Evolutionary conservation across 257 asterid genomes (phyloP).

Genomic region (Ajuga chamaepitys): DNA sequence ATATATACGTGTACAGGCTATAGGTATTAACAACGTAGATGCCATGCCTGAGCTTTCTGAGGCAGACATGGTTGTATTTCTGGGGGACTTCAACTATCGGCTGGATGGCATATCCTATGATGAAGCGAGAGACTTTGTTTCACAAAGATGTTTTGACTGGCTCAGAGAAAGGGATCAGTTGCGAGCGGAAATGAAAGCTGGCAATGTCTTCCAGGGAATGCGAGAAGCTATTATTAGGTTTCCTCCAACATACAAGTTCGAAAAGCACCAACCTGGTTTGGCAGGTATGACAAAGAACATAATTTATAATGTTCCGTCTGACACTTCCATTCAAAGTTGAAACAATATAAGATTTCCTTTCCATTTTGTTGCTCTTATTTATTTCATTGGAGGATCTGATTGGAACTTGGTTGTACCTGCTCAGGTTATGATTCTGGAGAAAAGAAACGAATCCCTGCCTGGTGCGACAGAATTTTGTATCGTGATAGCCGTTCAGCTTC

Average conservation of each 20-base stretch:
- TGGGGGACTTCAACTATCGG: constrained; percentile 95
- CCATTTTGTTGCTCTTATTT: background rate
- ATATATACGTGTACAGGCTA: constrained; percentile 31
- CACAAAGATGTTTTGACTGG: constrained; percentile 98
- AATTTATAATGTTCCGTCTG: background rate
- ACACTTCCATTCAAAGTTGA: background rate
- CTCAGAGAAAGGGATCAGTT: constrained; percentile 90
- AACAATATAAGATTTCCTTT: background rate
- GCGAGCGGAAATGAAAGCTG: constrained; percentile 84
- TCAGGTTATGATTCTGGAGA: constrained; percentile 98
- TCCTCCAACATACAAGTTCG: constrained; percentile 97
- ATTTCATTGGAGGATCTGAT: constrained; percentile 13
- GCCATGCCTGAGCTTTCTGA: constrained; percentile 88
- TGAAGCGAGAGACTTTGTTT: constrained; percentile 92
- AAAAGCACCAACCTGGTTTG: constrained; percentile 85
- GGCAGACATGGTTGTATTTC: constrained; percentile 92
- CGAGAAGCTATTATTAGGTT: constrained; percentile 87
- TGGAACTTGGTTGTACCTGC: constrained; percentile 15
- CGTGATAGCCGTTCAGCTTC: constrained; percentile 79
- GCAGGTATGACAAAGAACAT: constrained; percentile 49
- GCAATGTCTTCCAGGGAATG: constrained; percentile 97
- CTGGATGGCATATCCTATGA: constrained; percentile 87
- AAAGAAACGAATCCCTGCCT: constrained; percentile 97
- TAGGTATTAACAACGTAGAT: constrained; percentile 43
- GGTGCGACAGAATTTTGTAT: constrained; percentile 96